phyloP scores from a whole-genome alignment of 1,139 yeast genomes.

The Pichia sp. region DNA sequence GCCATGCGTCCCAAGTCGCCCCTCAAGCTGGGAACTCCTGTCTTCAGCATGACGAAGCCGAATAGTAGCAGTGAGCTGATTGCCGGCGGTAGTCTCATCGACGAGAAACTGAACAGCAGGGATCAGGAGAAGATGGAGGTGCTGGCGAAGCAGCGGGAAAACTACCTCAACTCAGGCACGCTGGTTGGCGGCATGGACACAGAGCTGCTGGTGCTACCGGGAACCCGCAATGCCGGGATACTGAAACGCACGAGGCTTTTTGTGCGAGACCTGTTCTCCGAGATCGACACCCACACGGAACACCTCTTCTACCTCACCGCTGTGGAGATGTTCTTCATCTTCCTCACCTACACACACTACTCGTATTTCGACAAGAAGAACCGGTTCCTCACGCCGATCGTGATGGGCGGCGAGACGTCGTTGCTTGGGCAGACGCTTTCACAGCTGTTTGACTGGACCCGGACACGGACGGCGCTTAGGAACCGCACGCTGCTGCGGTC shows the following conservation, averaged over 20 bases:
- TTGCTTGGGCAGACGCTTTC: conserved; percentile 56
- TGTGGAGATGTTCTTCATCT: conserved; percentile 27
- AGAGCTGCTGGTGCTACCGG: not conserved
- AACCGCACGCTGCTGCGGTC: not conserved
- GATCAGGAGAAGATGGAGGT: conserved; percentile 12
- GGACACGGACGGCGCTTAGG: not conserved
- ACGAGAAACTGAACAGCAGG: conserved; percentile 3
- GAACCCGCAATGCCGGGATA: not conserved
- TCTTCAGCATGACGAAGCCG: not conserved
- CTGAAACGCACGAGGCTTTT: not conserved
- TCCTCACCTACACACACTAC: conserved; percentile 29
- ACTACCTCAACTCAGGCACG: conserved; percentile 7
- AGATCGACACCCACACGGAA: conserved; percentile 20
- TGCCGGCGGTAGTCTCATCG: not conserved
- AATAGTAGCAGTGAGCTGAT: conserved; percentile 12
- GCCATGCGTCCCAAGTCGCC: not conserved
- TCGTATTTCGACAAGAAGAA: conserved; percentile 29
- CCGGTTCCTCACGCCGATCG: conserved; percentile 29
- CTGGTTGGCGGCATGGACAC: not conserved
- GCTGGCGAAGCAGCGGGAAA: conserved; percentile 12
- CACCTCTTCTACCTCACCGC: conserved; percentile 26
- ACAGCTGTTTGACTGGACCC: conserved; percentile 40
- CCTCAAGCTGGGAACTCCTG: not conserved
- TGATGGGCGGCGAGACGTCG: conserved; percentile 40
- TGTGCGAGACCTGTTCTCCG: not conserved